phyloP scores from a whole-genome alignment of 2,329 filamentous ascomycete species.

The Verticillium nonalfalfae region DNA sequence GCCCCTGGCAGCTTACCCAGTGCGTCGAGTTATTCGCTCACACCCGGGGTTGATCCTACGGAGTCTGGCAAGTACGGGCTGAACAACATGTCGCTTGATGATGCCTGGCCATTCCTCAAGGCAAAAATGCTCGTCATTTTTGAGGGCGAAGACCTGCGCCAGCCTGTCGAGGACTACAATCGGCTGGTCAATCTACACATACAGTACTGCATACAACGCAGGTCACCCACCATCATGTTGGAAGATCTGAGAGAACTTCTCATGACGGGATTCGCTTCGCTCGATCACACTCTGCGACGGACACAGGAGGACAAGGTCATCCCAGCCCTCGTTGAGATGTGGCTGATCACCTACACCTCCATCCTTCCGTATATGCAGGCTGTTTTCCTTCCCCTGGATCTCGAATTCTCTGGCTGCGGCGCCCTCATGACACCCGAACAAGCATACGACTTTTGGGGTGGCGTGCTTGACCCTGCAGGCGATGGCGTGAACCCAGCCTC shows the following conservation, averaged over 20 bases:
- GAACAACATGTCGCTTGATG: constrained; percentile 65
- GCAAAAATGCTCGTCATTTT: constrained; percentile 72
- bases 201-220: constrained; percentile 68
- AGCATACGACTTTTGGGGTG: constrained; percentile 86
- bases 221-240: constrained; percentile 63
- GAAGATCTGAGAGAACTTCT: constrained; percentile 73
- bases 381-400: constrained; percentile 85
- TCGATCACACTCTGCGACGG: constrained; percentile 75
- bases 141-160: constrained; percentile 70
- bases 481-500: constrained; percentile 39
- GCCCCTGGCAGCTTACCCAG: constrained; percentile 41
- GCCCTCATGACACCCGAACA: constrained; percentile 71
- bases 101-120: constrained; percentile 77
- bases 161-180: constrained; percentile 83
- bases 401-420: constrained; percentile 85
- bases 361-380: constrained; percentile 93
- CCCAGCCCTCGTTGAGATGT: constrained; percentile 83
- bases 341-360: constrained; percentile 86
- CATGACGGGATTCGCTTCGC: constrained; percentile 73
- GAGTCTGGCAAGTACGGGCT: constrained; percentile 54
- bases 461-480: constrained; percentile 40
- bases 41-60: constrained; percentile 43
- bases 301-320: constrained; percentile 85
- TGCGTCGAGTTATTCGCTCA: constrained; percentile 32
- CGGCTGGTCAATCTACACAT: constrained; percentile 73